Percentiles rank a stretch among this genome's conserved stretches.
phyloP scores from a whole-genome alignment of 2,329 filamentous ascomycete genomes.

The Venturia pyrina region DNA sequence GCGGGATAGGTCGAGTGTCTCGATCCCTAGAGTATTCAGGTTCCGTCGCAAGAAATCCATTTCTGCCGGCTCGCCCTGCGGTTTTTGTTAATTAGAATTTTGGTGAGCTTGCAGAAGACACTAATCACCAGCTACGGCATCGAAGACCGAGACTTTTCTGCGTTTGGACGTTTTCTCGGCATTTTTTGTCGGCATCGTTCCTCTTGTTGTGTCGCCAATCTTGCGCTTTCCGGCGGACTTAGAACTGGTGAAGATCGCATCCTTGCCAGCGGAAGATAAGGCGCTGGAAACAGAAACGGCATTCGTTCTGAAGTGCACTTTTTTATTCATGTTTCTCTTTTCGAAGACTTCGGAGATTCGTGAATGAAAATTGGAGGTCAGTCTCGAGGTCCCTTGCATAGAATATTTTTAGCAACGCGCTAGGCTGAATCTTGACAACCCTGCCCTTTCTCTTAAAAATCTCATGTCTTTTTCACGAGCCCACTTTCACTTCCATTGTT shows the following conservation, averaged over 20 bases:
- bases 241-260: background rate
- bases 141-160: conserved; percentile 52
- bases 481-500: too few relatives aligned
- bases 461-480: too few relatives aligned
- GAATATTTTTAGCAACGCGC: background rate
- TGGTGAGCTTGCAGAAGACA: background rate
- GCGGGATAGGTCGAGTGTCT: conserved; percentile 39
- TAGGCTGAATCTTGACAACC: background rate
- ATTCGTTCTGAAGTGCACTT: background rate
- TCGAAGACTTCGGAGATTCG: background rate
- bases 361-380: background rate
- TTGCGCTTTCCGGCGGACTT: background rate
- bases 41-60: conserved; percentile 32
- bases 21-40: conserved; percentile 21
- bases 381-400: background rate
- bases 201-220: background rate
- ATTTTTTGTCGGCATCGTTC: background rate
- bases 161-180: conserved; percentile 10
- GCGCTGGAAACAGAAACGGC: background rate
- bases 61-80: conserved; percentile 36
- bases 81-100: background rate
- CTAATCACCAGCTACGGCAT: conserved; percentile 56
- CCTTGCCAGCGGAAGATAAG: background rate
- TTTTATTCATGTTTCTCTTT: background rate
- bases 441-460: background rate